These are phyloP conservation scores for Melocanna baccifera DNA, from an alignment of 176 grass and related monocot genomes.

Conservation along the genomic window DNA sequence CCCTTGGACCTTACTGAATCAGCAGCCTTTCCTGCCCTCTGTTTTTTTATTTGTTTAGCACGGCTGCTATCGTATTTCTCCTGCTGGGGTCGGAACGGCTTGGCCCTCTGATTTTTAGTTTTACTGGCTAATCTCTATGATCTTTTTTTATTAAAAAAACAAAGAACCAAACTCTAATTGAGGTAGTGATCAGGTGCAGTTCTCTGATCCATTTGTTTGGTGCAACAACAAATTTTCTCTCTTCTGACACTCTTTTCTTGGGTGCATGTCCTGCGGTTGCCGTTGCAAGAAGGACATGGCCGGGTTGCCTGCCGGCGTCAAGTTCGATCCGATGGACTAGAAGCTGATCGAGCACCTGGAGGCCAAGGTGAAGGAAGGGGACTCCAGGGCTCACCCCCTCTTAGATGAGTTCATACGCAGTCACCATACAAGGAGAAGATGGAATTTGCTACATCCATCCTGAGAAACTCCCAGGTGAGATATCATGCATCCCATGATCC, in stretches of 20 bases:
- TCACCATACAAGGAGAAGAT: constrained; percentile 66
- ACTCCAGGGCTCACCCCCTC: constrained; percentile 58
- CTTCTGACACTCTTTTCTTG: not conserved
- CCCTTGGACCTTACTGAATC: not conserved
- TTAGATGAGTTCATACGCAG: constrained; percentile 84
- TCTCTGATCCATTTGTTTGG: not conserved
- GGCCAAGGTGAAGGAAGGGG: constrained; percentile 52
- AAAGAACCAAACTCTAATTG: not conserved
- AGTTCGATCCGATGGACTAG: constrained; percentile 86
- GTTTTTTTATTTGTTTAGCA: not conserved
- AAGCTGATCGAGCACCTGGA: constrained; percentile 84
- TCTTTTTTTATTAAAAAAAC: not conserved
- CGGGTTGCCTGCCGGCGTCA: too few relatives aligned
- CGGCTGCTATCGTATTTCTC: not conserved
- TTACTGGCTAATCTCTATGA: not conserved
- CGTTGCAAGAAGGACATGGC: constrained; percentile 48
- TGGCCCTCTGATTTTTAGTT: too few relatives aligned
- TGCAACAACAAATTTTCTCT: not conserved
- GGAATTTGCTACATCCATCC: constrained; percentile 98
- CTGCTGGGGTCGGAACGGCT: not conserved
- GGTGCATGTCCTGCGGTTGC: not conserved
- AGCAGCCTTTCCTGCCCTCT: not conserved
- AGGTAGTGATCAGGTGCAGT: not conserved
- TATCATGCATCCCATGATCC: not conserved
- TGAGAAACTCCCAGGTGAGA: constrained; percentile 80